These are phyloP conservation scores for Coleophoma cylindrospora DNA, from an alignment of 2,329 filamentous ascomycete species.

Conservation along the genomic window DNA sequence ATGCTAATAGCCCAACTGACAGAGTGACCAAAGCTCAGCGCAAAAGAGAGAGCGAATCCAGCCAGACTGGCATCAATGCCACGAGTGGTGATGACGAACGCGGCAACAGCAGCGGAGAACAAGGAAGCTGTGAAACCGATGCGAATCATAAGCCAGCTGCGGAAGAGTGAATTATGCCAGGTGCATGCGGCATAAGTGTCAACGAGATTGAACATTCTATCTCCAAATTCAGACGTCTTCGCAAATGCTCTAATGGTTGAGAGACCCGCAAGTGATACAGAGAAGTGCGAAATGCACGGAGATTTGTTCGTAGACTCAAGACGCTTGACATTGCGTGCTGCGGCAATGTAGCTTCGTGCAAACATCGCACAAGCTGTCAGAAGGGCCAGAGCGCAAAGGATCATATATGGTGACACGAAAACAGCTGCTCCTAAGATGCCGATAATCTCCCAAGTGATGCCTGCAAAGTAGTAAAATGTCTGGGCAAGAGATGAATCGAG, in stretches of 20 bases:
- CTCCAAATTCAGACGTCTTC: slow-evolving; percentile 57
- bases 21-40: slow-evolving; percentile 58
- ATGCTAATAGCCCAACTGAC: slow-evolving; percentile 60
- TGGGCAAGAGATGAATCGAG: slow-evolving; percentile 63
- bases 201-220: slow-evolving; percentile 62
- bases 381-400: slow-evolving; percentile 46
- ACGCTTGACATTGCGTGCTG: slow-evolving; percentile 67
- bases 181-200: slow-evolving; percentile 60
- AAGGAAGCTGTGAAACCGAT: slow-evolving; percentile 64
- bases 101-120: slow-evolving; percentile 61
- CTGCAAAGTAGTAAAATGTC: slow-evolving; percentile 53
- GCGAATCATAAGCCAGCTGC: slow-evolving; percentile 65
- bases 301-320: slow-evolving; percentile 71
- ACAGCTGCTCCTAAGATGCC: slow-evolving; percentile 58
- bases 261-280: slow-evolving; percentile 63
- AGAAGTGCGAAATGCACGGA: slow-evolving; percentile 66
- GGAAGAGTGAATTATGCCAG: slow-evolving; percentile 64
- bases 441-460: slow-evolving; percentile 51
- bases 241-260: slow-evolving; percentile 70
- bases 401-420: slow-evolving; percentile 61
- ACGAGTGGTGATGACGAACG: slow-evolving; percentile 54
- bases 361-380: slow-evolving; percentile 27
- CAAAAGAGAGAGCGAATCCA: slow-evolving; percentile 70
- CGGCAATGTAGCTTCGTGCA: slow-evolving; percentile 56
- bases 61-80: slow-evolving; percentile 63